A percentile compares a stretch with the other conserved stretches of the same genome.
These are phyloP conservation scores for Penicillium manginii DNA, from an alignment of 495 filamentous ascomycete species.

Conservation along the genomic window DNA sequence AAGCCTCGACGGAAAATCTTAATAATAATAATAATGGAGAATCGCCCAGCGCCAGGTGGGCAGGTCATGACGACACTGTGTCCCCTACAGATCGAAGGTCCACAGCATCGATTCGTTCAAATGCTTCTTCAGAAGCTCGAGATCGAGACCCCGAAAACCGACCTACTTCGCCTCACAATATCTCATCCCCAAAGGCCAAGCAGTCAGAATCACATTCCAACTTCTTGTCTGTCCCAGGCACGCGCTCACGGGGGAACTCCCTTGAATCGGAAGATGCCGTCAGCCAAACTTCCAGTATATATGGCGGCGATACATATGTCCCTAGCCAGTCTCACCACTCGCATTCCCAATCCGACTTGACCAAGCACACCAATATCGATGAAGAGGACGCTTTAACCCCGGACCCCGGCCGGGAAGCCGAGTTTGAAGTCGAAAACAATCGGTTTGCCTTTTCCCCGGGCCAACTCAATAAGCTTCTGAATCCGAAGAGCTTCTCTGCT, in stretches of 20 bases:
- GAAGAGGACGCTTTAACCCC: conserved; percentile 67
- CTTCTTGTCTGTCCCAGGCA: conserved; percentile 64
- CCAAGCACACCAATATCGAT: conserved; percentile 45
- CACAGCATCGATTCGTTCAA: conserved; percentile 55
- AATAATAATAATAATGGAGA: conserved; percentile 37
- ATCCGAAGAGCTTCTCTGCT: conserved; percentile 78
- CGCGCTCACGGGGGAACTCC: conserved; percentile 66
- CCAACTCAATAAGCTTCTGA: conserved; percentile 75
- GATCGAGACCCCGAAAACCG: conserved; percentile 69
- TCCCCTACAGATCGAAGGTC: conserved; percentile 64
- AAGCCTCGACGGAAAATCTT: conserved; percentile 49
- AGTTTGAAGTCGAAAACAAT: conserved; percentile 77
- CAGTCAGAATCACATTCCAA: conserved; percentile 54
- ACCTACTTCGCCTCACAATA: conserved; percentile 88
- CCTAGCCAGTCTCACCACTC: conserved; percentile 40
- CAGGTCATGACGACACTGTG: conserved; percentile 43
- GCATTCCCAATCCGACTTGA: conserved; percentile 30
- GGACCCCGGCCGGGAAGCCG: conserved; percentile 70
- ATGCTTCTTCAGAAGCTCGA: conserved; percentile 71
- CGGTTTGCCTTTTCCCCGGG: conserved; percentile 83
- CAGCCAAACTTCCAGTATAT: conserved; percentile 51
- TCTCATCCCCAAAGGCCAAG: conserved; percentile 70
- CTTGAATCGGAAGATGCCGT: conserved; percentile 60
- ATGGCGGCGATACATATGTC: conserved; percentile 55
- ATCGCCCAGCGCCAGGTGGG: conserved; percentile 39